A percentile compares a stretch with the other conserved stretches of the same genome.
These are phyloP conservation scores for Circinella minor DNA, from an alignment of 371 early-diverging fungal species.

Conservation along the genomic window DNA sequence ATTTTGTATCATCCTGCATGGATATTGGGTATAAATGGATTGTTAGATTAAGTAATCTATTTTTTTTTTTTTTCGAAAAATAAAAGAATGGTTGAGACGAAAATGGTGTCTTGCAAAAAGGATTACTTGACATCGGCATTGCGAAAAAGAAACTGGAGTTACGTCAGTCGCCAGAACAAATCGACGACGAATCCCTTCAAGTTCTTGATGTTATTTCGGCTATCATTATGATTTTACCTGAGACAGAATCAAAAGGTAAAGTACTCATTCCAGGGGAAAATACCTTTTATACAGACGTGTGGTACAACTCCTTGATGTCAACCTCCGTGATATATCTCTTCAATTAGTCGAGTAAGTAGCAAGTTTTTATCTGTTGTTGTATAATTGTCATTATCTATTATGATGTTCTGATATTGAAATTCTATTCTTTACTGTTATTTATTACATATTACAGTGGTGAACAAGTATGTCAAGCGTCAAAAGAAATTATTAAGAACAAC, in stretches of 20 bases:
- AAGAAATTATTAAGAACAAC: constrained; percentile 1
- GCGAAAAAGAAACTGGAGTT: neutral
- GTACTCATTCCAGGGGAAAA: neutral
- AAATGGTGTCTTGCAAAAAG: neutral
- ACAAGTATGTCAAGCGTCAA: constrained; percentile 13
- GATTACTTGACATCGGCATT: neutral
- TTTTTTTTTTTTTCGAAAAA: neutral
- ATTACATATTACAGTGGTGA: constrained; percentile 5
- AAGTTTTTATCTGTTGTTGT: too few species aligned
- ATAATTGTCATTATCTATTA: neutral
- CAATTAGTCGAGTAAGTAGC: constrained; percentile 10
- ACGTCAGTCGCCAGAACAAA: neutral
- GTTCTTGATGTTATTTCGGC: constrained; percentile 6
- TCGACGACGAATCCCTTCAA: neutral
- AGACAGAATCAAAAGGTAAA: neutral
- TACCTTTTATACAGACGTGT: constrained; percentile 11
- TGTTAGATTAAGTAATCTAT: neutral
- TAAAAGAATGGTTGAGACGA: neutral
- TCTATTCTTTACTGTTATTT: neutral
- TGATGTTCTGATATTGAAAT: neutral
- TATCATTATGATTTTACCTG: constrained; percentile 8
- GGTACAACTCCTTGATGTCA: constrained; percentile 6
- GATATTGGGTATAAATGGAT: too few species aligned
- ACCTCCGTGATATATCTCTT: constrained; percentile 8
- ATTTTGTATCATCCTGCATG: neutral